phyloP scores from a whole-genome alignment of 2,329 filamentous ascomycete genomes.

The Hysterium pulicare region DNA sequence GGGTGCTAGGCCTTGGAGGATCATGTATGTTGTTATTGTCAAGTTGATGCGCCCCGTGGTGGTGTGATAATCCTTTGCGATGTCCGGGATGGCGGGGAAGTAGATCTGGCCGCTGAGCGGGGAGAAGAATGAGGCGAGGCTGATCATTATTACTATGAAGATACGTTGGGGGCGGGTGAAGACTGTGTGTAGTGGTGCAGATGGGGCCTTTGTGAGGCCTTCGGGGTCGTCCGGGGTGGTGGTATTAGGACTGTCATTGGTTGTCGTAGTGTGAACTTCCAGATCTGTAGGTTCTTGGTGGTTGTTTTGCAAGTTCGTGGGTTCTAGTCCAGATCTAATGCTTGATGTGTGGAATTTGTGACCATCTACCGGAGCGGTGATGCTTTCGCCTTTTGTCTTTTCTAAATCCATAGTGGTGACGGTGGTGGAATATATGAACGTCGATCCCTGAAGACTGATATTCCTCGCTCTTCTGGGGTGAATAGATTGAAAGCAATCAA shows the following conservation, averaged over 20 bases:
- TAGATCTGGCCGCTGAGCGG: conserved; percentile 16
- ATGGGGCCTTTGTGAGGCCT: neutral
- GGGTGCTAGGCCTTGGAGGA: conserved; percentile 47
- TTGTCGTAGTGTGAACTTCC: neutral
- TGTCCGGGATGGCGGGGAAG: conserved; percentile 16
- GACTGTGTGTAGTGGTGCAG: neutral
- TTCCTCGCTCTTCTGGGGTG: no score
- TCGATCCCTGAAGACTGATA: no score
- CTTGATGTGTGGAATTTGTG: conserved; percentile 2
- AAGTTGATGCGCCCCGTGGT: conserved; percentile 41
- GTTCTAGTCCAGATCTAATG: neutral
- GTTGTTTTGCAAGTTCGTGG: conserved; percentile 2
- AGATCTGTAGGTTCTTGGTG: neutral
- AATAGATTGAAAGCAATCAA: no score
- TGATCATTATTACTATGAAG: neutral
- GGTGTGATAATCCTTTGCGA: conserved; percentile 33
- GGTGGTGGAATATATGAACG: no score
- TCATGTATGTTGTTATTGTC: conserved; percentile 45
- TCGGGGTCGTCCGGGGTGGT: neutral
- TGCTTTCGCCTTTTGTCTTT: no score
- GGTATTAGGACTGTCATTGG: neutral
- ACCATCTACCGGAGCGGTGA: no score
- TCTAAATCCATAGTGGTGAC: no score
- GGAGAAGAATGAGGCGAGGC: neutral
- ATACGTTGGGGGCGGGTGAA: neutral